Evolutionary conservation across 352 stramenopile genomes (phyloP).

Genomic region (Phytophthora megakarya): DNA sequence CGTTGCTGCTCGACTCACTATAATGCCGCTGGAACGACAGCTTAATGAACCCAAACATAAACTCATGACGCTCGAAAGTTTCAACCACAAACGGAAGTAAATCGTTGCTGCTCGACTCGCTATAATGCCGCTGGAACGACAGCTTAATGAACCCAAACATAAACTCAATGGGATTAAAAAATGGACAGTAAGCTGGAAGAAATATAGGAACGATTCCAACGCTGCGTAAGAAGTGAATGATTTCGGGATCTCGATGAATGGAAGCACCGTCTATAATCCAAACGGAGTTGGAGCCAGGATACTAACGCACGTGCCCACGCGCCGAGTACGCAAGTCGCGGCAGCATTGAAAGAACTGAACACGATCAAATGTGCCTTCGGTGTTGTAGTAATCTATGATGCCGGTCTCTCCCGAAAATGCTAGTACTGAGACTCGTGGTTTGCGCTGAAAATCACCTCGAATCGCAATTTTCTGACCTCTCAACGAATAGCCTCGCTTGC

Average conservation of each 20-base stretch:
- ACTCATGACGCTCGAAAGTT: slow-evolving; percentile 22
- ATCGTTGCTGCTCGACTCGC: slow-evolving; percentile 9
- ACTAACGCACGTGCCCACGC: slow-evolving; percentile 9
- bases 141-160: slow-evolving; percentile 31
- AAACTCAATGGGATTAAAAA: slow-evolving; percentile 45
- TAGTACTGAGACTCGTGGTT: slow-evolving; percentile 30
- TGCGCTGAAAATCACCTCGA: too few relatives aligned
- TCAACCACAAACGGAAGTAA: slow-evolving; percentile 1
- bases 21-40: slow-evolving; percentile 23
- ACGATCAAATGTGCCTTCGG: slow-evolving; percentile 36
- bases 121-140: slow-evolving; percentile 25
- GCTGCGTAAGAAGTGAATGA: too few relatives aligned
- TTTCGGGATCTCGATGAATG: slow-evolving; percentile 34
- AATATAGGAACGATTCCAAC: slow-evolving; percentile 33
- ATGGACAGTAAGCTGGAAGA: slow-evolving; percentile 34
- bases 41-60: slow-evolving; percentile 32
- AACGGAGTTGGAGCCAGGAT: slow-evolving; percentile 27
- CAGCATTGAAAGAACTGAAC: slow-evolving; percentile 32
- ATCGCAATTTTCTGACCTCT: not conserved
- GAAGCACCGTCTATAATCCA: slow-evolving; percentile 38
- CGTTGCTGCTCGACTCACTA: slow-evolving; percentile 2
- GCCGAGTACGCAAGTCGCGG: slow-evolving; percentile 21
- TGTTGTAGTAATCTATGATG: slow-evolving; percentile 32
- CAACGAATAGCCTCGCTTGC: not conserved
- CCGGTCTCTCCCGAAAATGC: slow-evolving; percentile 24